Evolutionary conservation across 1,284 basidiomycete species (phyloP).

Genomic region (Malassezia pachydermatis): DNA sequence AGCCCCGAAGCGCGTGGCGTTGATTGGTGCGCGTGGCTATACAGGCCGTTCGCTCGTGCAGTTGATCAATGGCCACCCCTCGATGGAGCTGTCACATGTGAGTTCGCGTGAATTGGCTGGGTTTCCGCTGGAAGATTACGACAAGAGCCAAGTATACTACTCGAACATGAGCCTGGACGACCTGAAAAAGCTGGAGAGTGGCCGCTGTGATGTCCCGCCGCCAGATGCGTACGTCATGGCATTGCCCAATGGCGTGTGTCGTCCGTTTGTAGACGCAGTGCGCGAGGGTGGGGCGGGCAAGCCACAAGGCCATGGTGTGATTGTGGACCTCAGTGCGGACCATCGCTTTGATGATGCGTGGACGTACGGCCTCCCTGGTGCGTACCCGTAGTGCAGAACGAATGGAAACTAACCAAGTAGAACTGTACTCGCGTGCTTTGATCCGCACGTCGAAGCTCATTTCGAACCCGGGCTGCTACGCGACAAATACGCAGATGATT

Average conservation of each 20-base stretch:
- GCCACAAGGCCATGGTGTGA: conserved; percentile 56
- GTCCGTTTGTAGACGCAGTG: conserved; percentile 92
- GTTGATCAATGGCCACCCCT: conserved; percentile 72
- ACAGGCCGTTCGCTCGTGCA: conserved; percentile 85
- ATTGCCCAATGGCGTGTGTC: conserved; percentile 89
- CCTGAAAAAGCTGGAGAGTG: conserved; percentile 41
- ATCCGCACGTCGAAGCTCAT: conserved; percentile 69
- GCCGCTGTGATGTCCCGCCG: conserved; percentile 36
- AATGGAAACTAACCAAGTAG: conserved; percentile 51
- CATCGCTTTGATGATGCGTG: conserved; percentile 87
- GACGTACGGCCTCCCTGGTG: conserved; percentile 98
- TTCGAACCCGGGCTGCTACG: conserved; percentile 94
- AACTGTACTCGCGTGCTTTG: conserved; percentile 70
- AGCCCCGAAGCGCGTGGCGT: conserved; percentile 65
- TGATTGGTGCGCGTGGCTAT: conserved; percentile 90
- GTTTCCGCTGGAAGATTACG: conserved; percentile 67
- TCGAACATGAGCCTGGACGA: conserved; percentile 43
- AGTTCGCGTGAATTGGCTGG: conserved; percentile 92
- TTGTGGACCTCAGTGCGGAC: conserved; percentile 90
- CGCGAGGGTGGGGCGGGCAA: conserved; percentile 59
- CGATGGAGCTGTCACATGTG: conserved; percentile 80
- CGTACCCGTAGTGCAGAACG: conserved; percentile 49
- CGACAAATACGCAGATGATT: conserved; percentile 82
- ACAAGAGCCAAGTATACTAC: conserved; percentile 55
- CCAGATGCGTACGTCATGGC: conserved; percentile 63